These are phyloP conservation scores for Tolypocladium endophyticum DNA, from an alignment of 2,329 filamentous ascomycete species.

Conservation along the genomic window DNA sequence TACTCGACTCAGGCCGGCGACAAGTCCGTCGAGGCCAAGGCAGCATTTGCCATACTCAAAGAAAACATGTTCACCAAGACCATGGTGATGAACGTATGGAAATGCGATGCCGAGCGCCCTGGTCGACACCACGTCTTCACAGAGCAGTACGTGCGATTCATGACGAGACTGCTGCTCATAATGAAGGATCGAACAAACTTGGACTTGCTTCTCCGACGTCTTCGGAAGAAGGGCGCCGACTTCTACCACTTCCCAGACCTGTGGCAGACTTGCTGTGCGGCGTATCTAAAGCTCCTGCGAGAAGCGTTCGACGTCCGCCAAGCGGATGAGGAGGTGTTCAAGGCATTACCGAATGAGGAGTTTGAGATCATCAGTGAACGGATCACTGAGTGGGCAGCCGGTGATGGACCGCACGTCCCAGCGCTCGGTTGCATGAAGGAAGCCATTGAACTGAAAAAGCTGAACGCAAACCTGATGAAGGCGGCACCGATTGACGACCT, in stretches of 20 bases:
- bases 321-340: conserved; percentile 44
- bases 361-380: conserved; percentile 46
- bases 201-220: conserved; percentile 66
- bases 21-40: conserved; percentile 57
- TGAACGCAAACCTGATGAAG: conserved; percentile 86
- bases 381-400: conserved; percentile 43
- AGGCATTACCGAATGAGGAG: conserved; percentile 40
- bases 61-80: conserved; percentile 79
- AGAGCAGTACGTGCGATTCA: conserved; percentile 74
- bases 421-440: conserved; percentile 47
- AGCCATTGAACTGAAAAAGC: conserved; percentile 49
- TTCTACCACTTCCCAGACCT: conserved; percentile 53
- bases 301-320: conserved; percentile 33
- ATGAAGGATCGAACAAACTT: conserved; percentile 66
- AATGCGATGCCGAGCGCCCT: conserved; percentile 73
- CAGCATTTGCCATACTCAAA: conserved; percentile 67
- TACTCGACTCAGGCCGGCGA: conserved; percentile 27
- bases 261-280: conserved; percentile 45
- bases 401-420: conserved; percentile 23
- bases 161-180: conserved; percentile 63
- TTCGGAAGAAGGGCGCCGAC: conserved; percentile 74
- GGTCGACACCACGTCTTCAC: conserved; percentile 91
- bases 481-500: conserved; percentile 78
- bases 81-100: conserved; percentile 92
- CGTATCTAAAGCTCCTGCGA: conserved; percentile 43